These are phyloP conservation scores for Noccaea caerulescens DNA, from an alignment of 345 rosid species.

Conservation along the genomic window DNA sequence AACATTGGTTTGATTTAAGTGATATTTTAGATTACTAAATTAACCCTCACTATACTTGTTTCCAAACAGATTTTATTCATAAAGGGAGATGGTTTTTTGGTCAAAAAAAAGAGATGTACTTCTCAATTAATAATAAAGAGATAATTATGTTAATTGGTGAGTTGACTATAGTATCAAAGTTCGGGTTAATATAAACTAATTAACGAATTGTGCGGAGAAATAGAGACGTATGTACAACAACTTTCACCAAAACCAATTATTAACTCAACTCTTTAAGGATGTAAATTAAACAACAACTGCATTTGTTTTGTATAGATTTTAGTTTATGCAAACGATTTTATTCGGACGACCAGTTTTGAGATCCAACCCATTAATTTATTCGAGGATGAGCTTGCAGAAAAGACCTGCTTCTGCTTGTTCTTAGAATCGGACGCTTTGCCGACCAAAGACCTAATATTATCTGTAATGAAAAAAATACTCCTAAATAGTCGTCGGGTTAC, in stretches of 20 bases:
- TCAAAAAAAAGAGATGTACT: no score
- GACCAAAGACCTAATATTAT: neutral
- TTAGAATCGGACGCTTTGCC: neutral
- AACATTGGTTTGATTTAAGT: no score
- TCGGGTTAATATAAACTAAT: neutral
- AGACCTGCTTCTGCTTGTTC: neutral
- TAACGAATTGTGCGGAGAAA: neutral
- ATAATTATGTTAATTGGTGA: neutral
- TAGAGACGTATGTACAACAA: constrained; percentile 12
- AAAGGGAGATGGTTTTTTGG: no score
- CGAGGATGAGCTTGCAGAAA: neutral
- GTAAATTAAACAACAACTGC: neutral
- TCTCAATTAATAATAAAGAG: no score
- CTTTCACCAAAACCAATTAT: neutral
- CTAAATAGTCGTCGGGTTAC: neutral
- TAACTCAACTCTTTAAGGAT: neutral
- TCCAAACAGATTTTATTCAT: no score
- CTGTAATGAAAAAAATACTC: no score
- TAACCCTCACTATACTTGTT: no score
- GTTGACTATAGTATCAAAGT: neutral
- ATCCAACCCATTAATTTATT: neutral
- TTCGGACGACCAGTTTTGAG: neutral
- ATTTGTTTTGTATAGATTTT: neutral
- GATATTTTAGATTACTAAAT: no score
- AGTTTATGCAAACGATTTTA: neutral